Percentiles rank a stretch among this genome's conserved stretches.
These are phyloP conservation scores for Stenocarpella maydis DNA, from an alignment of 2,329 filamentous ascomycete genomes.

Conservation along the genomic window DNA sequence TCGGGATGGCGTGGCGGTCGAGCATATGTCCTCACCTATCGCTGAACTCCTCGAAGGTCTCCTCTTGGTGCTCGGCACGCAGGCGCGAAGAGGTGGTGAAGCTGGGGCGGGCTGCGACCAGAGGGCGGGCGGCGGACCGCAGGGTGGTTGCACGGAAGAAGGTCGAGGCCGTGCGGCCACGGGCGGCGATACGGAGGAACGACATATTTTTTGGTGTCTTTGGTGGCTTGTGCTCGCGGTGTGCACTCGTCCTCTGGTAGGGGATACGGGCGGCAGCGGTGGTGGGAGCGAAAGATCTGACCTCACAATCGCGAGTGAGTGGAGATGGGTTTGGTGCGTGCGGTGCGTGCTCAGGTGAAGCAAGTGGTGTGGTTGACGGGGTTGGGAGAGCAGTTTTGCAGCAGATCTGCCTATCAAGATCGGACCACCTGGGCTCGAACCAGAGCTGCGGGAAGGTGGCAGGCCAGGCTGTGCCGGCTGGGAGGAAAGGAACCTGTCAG, in stretches of 20 bases:
- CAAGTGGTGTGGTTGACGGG: slow-evolving; percentile 20
- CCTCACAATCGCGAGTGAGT: slow-evolving; percentile 38
- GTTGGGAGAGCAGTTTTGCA: slow-evolving; percentile 26
- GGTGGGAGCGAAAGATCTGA: slow-evolving; percentile 36
- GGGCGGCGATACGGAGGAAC: slow-evolving; percentile 75
- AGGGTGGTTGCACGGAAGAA: slow-evolving; percentile 71
- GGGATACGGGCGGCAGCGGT: slow-evolving; percentile 67
- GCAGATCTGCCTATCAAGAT: slow-evolving; percentile 24
- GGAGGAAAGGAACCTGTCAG: slow-evolving; percentile 25
- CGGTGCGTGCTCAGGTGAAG: slow-evolving; percentile 1
- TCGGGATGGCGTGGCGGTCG: slow-evolving; percentile 30
- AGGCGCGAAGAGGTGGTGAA: slow-evolving; percentile 71
- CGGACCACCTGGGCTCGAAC: slow-evolving; percentile 22
- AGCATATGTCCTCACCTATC: slow-evolving; percentile 74
- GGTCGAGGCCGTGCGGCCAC: slow-evolving; percentile 65
- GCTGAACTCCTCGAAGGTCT: slow-evolving; percentile 99
- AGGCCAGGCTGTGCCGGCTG: too few species aligned
- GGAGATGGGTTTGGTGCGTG: slow-evolving; percentile 33
- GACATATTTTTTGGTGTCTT: slow-evolving; percentile 28
- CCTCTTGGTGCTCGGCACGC: slow-evolving; percentile 78
- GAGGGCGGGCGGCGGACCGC: slow-evolving; percentile 54
- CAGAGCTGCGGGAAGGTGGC: slow-evolving; percentile 22
- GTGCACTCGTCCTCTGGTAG: neutral
- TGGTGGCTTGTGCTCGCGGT: neutral
- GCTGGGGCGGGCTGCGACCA: slow-evolving; percentile 58